Conservation (phyloP, 495 filamentous ascomycete species). For the Tirmania nivea region DNA sequence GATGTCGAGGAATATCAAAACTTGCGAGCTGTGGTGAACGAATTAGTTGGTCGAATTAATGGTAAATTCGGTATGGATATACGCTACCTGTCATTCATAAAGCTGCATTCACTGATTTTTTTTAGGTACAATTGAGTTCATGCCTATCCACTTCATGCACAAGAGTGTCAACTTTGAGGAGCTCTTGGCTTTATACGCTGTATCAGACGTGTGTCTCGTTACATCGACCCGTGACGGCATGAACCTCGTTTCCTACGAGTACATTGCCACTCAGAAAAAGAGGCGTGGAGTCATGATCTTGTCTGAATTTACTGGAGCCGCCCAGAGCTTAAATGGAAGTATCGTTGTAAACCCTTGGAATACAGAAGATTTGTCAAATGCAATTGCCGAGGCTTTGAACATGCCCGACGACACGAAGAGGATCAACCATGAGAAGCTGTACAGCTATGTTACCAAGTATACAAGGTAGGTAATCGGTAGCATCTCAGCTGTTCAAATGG, state of each 20-base stretch:
- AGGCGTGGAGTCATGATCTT: constrained; percentile 75
- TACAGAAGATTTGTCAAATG: constrained; percentile 64
- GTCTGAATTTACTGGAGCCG: constrained; percentile 80
- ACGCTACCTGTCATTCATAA: background rate
- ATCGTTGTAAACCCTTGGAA: constrained; percentile 86
- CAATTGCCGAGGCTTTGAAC: constrained; percentile 64
- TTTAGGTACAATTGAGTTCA: constrained; percentile 64
- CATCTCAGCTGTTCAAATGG: background rate
- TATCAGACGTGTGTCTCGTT: constrained; percentile 76
- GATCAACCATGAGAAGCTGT: constrained; percentile 58
- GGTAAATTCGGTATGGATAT: constrained; percentile 49
- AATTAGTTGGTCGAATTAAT: constrained; percentile 77
- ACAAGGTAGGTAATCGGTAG: constrained; percentile 33
- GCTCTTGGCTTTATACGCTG: constrained; percentile 74
- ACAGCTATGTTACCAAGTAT: constrained; percentile 71
- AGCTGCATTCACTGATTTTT: constrained; percentile 12
- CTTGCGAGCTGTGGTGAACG: constrained; percentile 69
- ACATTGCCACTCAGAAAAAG: constrained; percentile 70
- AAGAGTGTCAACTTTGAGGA: constrained; percentile 58
- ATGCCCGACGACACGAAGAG: constrained; percentile 67
- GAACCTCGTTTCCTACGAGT: constrained; percentile 93
- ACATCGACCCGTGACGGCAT: constrained; percentile 87
- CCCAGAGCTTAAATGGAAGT: constrained; percentile 65
- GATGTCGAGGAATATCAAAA: constrained; percentile 97
- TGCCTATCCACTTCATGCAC: constrained; percentile 87